Evolutionary conservation across 345 rosid species (phyloP), one percentile per base, ranked within the genome.

Genomic region (Diplotaxis tenuifolia): DNA sequence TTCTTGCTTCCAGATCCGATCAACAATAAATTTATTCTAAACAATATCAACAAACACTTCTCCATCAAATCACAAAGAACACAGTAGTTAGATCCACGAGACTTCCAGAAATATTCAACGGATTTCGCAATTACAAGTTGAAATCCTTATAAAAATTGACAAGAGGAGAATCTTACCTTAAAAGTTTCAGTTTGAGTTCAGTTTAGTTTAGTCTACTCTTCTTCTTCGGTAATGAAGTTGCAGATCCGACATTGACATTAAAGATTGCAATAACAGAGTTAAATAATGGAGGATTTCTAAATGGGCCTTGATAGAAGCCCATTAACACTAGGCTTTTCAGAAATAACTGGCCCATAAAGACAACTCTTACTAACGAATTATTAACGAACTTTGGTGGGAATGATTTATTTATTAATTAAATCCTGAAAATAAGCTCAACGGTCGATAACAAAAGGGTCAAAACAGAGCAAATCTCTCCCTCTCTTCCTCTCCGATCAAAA

Each of bases 401-500:
- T 22, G 40, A 40, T 56, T 20, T 9, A 59, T 56, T 25, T 12
- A 12, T 2, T 23, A 1, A 28, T 4, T 42, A 5, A 42, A 42
- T 74, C 79, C 74, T 68, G 36, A 62, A 76, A 76, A 63, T 16
- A 70, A 56, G 79, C 75, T 75, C 59, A 75, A 75, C 79, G 75
- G 70, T 75, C 59, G 58, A 15, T 11, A 4, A 21, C 28, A 22
- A 21, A 65, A 67, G 19, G 49, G 49, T 42, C n/a, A 28, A 63
- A 55, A 70, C 49, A 70, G 66, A 76, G 34, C 71, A 69, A 42
- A 31, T 55, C 65, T 74, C 62, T 67, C 52, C 16, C 15, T 50
- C 70, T 49, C 27, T 66, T 40, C 70, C n/a, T 64, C 57, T 57
- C 49, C 3, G 36, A 56, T 20, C 10, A 21, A 23, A 55, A 50